Percentiles rank a stretch among this genome's conserved stretches.
These are phyloP conservation scores for Raphidocelis subcapitata DNA, from an alignment of 139 green algal genomes.

Conservation along the genomic window DNA sequence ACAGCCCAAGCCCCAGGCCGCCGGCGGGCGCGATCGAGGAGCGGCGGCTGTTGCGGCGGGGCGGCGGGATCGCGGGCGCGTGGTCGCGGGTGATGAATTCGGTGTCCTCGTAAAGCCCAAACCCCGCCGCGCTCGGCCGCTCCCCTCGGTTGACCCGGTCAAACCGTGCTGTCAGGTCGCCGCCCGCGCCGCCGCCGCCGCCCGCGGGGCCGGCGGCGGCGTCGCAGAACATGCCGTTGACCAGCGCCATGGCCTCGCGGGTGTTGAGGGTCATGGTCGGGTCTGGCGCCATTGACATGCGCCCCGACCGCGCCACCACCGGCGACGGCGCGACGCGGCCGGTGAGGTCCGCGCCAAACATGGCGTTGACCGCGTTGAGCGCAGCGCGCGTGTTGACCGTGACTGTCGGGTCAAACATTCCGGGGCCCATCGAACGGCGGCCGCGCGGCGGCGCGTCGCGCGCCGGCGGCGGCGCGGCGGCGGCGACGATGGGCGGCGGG, in stretches of 20 bases:
- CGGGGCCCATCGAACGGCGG: not conserved
- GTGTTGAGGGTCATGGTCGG: conserved; percentile 37
- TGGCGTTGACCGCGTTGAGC: conserved; percentile 60
- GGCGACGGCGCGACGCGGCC: too few relatives aligned
- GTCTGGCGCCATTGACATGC: not conserved
- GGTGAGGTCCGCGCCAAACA: conserved; percentile 50
- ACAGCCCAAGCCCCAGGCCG: not conserved
- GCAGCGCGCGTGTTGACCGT: conserved; percentile 64
- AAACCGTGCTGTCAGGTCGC: too few relatives aligned
- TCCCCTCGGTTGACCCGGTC: too few relatives aligned
- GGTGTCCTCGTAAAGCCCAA: conserved; percentile 34
- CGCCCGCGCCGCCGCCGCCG: too few relatives aligned
- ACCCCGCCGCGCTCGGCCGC: too few relatives aligned
- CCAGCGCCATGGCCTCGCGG: conserved; percentile 46
- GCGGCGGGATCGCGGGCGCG: not conserved
- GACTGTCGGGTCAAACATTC: conserved; percentile 51
- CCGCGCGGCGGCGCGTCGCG: too few relatives aligned
- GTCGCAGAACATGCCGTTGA: conserved; percentile 65
- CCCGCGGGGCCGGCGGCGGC: not conserved
- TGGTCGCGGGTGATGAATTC: conserved; percentile 22
- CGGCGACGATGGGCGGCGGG: too few relatives aligned
- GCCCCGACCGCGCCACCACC: too few relatives aligned
- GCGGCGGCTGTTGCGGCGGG: not conserved
- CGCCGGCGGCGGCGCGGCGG: not conserved
- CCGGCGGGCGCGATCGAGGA: not conserved